Conservation (phyloP, 768 basidiomycete genomes). For the Termitomyces sp. region DNA sequence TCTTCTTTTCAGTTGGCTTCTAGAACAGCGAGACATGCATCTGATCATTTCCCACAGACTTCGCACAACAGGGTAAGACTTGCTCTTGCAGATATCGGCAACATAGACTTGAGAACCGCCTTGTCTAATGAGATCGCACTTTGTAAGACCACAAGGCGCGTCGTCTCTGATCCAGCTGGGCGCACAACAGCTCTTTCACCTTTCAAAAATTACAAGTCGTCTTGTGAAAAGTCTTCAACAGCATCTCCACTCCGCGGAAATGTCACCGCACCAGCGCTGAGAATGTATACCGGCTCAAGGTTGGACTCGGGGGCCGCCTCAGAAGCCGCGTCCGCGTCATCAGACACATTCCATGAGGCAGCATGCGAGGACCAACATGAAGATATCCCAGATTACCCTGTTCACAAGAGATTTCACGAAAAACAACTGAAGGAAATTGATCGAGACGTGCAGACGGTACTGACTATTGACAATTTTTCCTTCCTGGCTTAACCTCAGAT, state of each 20-base stretch:
- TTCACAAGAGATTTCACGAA: background rate
- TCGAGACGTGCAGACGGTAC: background rate
- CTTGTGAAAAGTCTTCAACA: background rate
- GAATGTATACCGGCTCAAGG: background rate
- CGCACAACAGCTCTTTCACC: constrained; percentile 1
- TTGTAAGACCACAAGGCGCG: constrained; percentile 16
- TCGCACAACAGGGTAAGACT: background rate
- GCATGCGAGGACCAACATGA: background rate
- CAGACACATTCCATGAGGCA: background rate
- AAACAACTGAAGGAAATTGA: background rate
- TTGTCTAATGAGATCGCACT: constrained; percentile 14
- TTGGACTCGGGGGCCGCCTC: background rate
- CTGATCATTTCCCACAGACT: constrained; percentile 4
- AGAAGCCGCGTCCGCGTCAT: too few species aligned
- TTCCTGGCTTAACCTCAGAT: background rate
- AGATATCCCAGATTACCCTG: background rate
- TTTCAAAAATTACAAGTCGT: background rate
- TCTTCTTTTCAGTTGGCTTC: background rate
- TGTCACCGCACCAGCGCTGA: background rate
- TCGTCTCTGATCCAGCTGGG: constrained; percentile 26
- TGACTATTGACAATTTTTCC: background rate
- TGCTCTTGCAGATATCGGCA: constrained; percentile 15
- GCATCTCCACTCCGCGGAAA: background rate
- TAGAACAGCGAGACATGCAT: constrained; percentile 4
- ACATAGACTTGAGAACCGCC: constrained; percentile 14